A percentile compares a stretch with the other conserved stretches of the same genome.
phyloP scores from a whole-genome alignment of 805 yeast species.

The Metschnikowia picachoensis region DNA sequence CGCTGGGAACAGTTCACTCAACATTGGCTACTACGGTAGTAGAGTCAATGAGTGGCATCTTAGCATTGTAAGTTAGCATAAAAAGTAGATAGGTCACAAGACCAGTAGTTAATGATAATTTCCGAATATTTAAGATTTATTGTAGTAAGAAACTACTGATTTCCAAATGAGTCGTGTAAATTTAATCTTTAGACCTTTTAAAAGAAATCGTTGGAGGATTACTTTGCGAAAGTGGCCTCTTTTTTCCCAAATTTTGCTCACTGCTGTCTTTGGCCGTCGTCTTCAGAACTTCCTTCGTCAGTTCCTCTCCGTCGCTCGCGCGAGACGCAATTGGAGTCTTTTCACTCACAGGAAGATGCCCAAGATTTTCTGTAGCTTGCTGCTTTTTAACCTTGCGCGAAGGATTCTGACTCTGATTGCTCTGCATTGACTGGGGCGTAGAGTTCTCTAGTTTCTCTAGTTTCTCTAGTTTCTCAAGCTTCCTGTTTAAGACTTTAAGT shows the following conservation, averaged over 20 bases:
- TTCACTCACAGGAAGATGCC: neutral
- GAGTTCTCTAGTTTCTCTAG: no score
- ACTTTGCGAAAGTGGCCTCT: conserved; percentile 3
- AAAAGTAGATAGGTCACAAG: no score
- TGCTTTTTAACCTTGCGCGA: no score
- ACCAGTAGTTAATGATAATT: neutral
- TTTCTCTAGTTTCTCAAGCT: conserved; percentile 32
- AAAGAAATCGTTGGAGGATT: conserved; percentile 1
- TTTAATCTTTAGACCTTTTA: conserved; percentile 7
- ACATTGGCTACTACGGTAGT: conserved; percentile 9
- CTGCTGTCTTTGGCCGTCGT: neutral
- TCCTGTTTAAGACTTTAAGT: conserved; percentile 50
- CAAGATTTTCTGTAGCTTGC: no score
- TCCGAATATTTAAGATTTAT: no score
- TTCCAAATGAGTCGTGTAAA: neutral
- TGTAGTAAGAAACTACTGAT: no score
- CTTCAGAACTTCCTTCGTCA: neutral
- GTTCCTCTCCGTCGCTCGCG: neutral
- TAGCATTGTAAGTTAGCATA: conserved; percentile 3
- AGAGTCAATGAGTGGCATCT: conserved; percentile 11
- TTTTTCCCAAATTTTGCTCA: neutral
- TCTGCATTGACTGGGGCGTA: no score
- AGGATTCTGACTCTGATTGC: no score
- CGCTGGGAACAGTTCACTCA: neutral
- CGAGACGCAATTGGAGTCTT: neutral